Conservation (phyloP, 495 filamentous ascomycete genomes). For the Aspergillus saccharolyticus region DNA sequence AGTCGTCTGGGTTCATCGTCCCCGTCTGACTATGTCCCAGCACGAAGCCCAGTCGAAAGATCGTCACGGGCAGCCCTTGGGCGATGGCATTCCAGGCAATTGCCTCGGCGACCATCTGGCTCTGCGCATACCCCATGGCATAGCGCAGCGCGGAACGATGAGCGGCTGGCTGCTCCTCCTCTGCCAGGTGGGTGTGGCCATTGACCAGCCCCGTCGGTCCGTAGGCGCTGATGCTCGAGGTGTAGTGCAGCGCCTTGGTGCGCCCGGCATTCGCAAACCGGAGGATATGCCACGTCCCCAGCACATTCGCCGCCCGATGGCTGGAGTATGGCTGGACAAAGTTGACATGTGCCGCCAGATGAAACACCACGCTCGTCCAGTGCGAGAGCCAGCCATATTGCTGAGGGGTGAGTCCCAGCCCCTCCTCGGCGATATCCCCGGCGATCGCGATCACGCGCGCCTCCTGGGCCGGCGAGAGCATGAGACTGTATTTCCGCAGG, state of each 20-base stretch:
- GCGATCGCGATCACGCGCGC: not conserved
- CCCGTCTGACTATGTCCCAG: slow-evolving; percentile 8
- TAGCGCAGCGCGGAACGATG: slow-evolving; percentile 1
- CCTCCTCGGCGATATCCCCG: not conserved
- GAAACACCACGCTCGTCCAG: slow-evolving; percentile 14
- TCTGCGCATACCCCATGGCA: slow-evolving; percentile 12
- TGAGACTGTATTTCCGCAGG: not conserved
- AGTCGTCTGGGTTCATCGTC: slow-evolving; percentile 16
- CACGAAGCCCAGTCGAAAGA: slow-evolving; percentile 5
- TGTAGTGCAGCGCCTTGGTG: slow-evolving; percentile 12
- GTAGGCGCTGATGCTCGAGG: slow-evolving; percentile 7
- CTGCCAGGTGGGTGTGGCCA: not conserved
- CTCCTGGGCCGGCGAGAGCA: not conserved
- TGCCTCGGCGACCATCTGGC: slow-evolving; percentile 5
- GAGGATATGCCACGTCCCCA: slow-evolving; percentile 8
- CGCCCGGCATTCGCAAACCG: slow-evolving; percentile 4
- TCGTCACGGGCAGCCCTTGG: not conserved
- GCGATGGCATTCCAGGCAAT: slow-evolving; percentile 6
- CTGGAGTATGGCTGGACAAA: slow-evolving; percentile 7
- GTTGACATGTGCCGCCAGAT: slow-evolving; percentile 13
- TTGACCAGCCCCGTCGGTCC: slow-evolving; percentile 6
- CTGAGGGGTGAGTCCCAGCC: not conserved
- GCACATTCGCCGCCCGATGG: slow-evolving; percentile 6
- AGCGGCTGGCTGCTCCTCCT: slow-evolving; percentile 1
- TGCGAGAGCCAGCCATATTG: not conserved